phyloP scores from a whole-genome alignment of 257 asterid species.

The Primulina huaijiensis region DNA sequence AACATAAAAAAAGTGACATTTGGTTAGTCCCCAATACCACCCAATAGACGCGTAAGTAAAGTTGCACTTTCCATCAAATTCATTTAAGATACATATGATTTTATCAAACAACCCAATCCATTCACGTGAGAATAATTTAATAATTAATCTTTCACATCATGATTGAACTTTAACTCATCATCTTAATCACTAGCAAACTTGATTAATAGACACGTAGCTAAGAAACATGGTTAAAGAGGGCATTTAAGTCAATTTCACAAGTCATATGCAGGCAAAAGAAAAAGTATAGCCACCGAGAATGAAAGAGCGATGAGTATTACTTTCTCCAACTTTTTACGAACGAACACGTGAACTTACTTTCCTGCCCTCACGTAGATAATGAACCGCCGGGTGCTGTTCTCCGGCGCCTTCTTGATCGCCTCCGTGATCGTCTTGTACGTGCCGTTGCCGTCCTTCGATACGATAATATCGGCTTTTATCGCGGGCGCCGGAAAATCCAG shows the following conservation, averaged over 20 bases:
- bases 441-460: conserved; percentile 76
- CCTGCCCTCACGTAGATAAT: conserved; percentile 98
- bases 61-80: not conserved
- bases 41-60: not conserved
- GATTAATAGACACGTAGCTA: conserved; percentile 26
- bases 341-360: conserved; percentile 58
- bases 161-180: conserved; percentile 23
- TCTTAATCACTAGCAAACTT: conserved; percentile 17
- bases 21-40: not conserved
- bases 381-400: conserved; percentile 49
- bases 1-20: not conserved
- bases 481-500: conserved; percentile 46
- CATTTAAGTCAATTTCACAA: conserved; percentile 23
- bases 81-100: not conserved
- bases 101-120: not conserved
- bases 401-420: conserved; percentile 92
- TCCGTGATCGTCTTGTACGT: conserved; percentile 73
- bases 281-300: conserved; percentile 23
- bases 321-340: conserved; percentile 6
- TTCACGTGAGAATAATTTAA: conserved; percentile 13
- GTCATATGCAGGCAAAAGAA: conserved; percentile 17
- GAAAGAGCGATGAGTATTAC: not conserved
- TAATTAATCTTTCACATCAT: not conserved
- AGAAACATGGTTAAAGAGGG: conserved; percentile 22
- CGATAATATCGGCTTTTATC: conserved; percentile 61